These are phyloP conservation scores for Gentiana straminea DNA, from an alignment of 257 asterid genomes.

Conservation along the genomic window DNA sequence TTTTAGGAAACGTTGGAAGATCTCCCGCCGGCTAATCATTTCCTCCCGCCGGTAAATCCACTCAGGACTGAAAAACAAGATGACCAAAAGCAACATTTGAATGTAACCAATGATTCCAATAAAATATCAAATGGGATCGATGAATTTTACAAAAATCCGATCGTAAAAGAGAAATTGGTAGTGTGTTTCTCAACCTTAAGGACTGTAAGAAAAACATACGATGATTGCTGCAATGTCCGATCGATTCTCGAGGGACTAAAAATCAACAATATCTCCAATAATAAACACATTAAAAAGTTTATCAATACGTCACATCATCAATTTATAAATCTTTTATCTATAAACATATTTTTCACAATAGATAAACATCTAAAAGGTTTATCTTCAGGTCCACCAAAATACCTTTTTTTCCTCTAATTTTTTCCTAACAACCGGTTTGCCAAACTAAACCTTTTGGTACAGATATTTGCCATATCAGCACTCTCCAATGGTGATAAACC, in stretches of 20 bases:
- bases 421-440: too few relatives aligned
- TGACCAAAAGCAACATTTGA: slow-evolving; percentile 15
- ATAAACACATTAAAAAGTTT: too few relatives aligned
- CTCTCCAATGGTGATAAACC: too few relatives aligned
- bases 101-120: neutral
- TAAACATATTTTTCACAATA: too few relatives aligned
- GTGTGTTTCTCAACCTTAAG: slow-evolving; percentile 80
- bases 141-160: neutral
- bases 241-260: slow-evolving; percentile 60
- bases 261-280: slow-evolving; percentile 15
- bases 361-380: too few relatives aligned
- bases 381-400: too few relatives aligned
- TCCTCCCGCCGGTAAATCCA: slow-evolving; percentile 32
- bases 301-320: too few relatives aligned
- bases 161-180: slow-evolving; percentile 32
- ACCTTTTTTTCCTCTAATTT: too few relatives aligned
- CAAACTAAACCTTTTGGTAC: too few relatives aligned
- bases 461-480: too few relatives aligned
- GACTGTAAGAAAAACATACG: slow-evolving; percentile 88
- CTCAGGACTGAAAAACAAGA: slow-evolving; percentile 11
- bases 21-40: slow-evolving; percentile 72
- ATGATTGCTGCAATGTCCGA: slow-evolving; percentile 84
- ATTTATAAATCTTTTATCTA: too few relatives aligned
- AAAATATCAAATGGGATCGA: neutral
- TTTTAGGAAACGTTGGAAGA: slow-evolving; percentile 64